Evolutionary conservation across 768 basidiomycete species (phyloP).

Genomic region (Mycena venus): DNA sequence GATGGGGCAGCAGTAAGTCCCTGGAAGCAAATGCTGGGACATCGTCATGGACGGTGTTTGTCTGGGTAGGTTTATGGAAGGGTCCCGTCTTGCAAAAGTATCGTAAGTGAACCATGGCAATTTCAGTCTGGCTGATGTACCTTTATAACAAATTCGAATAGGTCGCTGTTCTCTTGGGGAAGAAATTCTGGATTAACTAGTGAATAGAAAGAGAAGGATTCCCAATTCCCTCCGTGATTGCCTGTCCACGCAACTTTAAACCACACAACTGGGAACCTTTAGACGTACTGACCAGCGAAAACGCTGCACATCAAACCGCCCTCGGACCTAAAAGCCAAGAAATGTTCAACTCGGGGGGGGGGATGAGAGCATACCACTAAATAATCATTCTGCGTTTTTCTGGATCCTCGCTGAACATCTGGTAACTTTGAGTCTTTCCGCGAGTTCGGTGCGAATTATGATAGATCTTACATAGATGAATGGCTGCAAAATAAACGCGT

Average conservation of each 20-base stretch:
- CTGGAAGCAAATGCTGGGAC: background rate
- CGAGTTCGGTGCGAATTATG: background rate
- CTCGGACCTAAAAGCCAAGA: background rate
- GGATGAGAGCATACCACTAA: background rate
- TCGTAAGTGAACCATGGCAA: background rate
- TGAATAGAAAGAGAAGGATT: conserved; percentile 1
- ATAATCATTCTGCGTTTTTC: background rate
- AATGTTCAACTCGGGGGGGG: no score
- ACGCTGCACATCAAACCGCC: background rate
- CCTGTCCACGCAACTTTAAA: background rate
- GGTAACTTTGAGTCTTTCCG: background rate
- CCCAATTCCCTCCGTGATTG: background rate
- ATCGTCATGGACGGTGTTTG: background rate
- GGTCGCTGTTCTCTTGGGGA: background rate
- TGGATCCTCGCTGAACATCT: conserved; percentile 4
- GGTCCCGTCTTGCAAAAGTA: background rate
- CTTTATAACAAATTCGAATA: conserved; percentile 4
- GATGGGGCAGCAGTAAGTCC: background rate
- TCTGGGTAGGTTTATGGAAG: background rate
- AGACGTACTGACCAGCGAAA: background rate
- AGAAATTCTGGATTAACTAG: background rate
- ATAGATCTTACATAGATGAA: conserved; percentile 2
- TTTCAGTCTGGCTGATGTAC: background rate
- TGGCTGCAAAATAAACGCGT: background rate
- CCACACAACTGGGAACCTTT: background rate